Base-by-base conservation (phyloP, 2,329 filamentous ascomycete species). In the Microdochium trichocladiopsis region DNA sequence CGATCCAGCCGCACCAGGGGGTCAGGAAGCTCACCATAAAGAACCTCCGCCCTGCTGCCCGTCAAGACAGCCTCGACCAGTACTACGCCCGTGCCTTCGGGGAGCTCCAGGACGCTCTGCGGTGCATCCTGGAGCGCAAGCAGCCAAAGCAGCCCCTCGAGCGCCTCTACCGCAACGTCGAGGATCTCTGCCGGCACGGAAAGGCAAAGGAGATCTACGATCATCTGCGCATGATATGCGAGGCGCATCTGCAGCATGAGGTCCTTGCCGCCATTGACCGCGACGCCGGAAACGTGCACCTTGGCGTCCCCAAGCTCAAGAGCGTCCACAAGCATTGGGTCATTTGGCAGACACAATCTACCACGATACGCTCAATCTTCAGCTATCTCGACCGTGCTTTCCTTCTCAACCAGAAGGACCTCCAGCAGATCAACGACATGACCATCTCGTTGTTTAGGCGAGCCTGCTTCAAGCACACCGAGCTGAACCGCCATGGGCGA, bases 351-450 rank as follows among this genome's bases (percentile, higher is more conserved):
- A 73, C 78, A 41, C 87, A 94, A 68, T 76, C 90, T 56, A 80
- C 84, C 58, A 84, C 86, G 14, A 82, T 99, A 50, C 83, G 91
- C 49, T 93, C 88, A 57, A 87, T 95, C 37, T 97, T 96, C 70
- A 95, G 91, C 72, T 99, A 92, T 63, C 79, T 99, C 58, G 93
- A 99, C 66, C 85, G 94, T 56, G 89, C 91, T 2, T 96, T 91
- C 64, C 77, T 99, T 8, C 75, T 96, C 2, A 85, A 87, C 53
- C 84, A 85, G 47, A 84, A 86, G 58, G 82, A 86, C 22, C 71
- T 79, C 33, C 77, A 79, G 10, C 87, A 87, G 31, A 83, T 99
- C 52, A 87, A 92, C 62, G 90, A 95, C 63, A 84, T 95, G 74
- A 83, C 86, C 4, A 83, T 94, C 52, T 71, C 77, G 14, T 79